Percentiles rank a stretch among this genome's conserved stretches.
Evolutionary conservation across 1,284 basidiomycete species (phyloP).

Genomic region (Microbotryomycetes sp.): DNA sequence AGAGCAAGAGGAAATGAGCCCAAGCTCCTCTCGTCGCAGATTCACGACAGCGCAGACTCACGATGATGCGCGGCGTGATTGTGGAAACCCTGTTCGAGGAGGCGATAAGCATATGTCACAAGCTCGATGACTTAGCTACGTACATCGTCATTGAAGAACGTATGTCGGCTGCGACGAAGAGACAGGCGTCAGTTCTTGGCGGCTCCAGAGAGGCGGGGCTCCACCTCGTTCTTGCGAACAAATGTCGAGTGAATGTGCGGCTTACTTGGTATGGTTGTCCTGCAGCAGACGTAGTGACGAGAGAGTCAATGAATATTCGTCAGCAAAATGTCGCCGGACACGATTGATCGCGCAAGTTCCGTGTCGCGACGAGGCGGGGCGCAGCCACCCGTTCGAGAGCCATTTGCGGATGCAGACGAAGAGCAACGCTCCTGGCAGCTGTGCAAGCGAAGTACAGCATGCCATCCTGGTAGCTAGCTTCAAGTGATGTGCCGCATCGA

Average conservation of each 20-base stretch:
- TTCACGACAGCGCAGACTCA: background rate
- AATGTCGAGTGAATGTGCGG: background rate
- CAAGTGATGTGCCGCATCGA: no score
- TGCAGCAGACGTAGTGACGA: constrained; percentile 8
- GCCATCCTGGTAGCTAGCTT: no score
- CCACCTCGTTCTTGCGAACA: background rate
- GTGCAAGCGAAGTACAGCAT: no score
- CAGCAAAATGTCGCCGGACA: no score
- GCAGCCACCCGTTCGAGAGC: no score
- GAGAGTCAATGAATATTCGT: no score
- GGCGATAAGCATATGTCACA: background rate
- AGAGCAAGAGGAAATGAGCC: no score
- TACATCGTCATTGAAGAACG: constrained; percentile 31
- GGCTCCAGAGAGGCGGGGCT: background rate
- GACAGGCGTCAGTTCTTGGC: background rate
- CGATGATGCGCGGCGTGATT: constrained; percentile 34
- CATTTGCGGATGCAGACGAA: no score
- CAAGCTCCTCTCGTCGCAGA: background rate
- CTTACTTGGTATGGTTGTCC: constrained; percentile 34
- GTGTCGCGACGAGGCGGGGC: no score
- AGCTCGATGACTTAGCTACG: background rate
- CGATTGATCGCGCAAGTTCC: no score
- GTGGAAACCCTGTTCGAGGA: constrained; percentile 30
- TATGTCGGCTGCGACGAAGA: constrained; percentile 26
- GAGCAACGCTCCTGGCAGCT: no score